Conservation (phyloP, 352 stramenopile genomes). For the Pythium scleroteichum region DNA sequence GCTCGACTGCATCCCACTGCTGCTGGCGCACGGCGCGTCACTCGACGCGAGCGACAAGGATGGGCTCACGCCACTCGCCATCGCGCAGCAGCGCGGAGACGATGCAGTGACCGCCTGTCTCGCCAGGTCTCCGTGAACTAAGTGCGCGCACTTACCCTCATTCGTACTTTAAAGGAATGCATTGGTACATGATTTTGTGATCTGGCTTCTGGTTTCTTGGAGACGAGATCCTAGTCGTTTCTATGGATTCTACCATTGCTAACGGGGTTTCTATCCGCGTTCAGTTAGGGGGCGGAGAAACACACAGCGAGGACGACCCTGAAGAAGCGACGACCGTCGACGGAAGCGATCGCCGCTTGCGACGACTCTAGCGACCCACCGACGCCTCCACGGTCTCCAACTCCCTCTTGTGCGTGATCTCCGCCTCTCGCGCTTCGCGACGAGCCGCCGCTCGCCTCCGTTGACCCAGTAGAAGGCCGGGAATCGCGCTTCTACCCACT, state of each 20-base stretch:
- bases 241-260: conserved; percentile 26
- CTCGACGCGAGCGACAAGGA: conserved; percentile 43
- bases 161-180: conserved; percentile 10
- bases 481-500: not conserved
- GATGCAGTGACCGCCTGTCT: conserved; percentile 25
- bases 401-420: not conserved
- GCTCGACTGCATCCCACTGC: conserved; percentile 54
- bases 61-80: conserved; percentile 33
- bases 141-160: conserved; percentile 15
- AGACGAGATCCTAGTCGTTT: conserved; percentile 11
- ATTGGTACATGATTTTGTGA: conserved; percentile 2
- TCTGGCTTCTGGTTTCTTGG: conserved; percentile 30
- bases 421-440: conserved; percentile 2
- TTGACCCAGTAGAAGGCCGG: not conserved
- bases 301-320: conserved; percentile 14
- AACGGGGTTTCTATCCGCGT: conserved; percentile 27
- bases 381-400: not conserved
- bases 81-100: conserved; percentile 31
- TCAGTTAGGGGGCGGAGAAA: conserved; percentile 14
- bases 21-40: conserved; percentile 44
- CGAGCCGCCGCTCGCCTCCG: conserved; percentile 4
- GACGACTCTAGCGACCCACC: not conserved
- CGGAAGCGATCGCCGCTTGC: conserved; percentile 16
- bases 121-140: not conserved
- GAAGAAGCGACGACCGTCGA: conserved; percentile 13